These are phyloP conservation scores for Sporodiniella umbellata DNA, from an alignment of 371 early-diverging fungal species.

Conservation along the genomic window DNA sequence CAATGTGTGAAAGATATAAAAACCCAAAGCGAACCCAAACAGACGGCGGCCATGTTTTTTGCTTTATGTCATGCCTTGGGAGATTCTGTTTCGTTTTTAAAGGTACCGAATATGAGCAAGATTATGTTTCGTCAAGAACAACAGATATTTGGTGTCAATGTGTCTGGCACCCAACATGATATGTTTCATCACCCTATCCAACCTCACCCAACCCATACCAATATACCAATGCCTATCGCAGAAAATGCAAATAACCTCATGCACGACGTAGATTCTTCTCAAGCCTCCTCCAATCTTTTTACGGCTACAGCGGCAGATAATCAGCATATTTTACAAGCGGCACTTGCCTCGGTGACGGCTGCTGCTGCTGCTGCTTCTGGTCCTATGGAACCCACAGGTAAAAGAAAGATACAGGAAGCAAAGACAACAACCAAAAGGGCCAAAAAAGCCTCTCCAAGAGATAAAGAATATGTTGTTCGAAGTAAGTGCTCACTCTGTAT, in stretches of 20 bases:
- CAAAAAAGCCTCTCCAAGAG: conserved; percentile 38
- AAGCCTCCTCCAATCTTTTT: conserved; percentile 16
- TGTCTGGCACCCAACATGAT: conserved; percentile 44
- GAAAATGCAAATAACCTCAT: conserved; percentile 4
- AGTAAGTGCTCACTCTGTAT: no score
- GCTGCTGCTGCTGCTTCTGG: conserved; percentile 6
- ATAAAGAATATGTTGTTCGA: conserved; percentile 43
- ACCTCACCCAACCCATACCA: neutral
- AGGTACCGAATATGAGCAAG: conserved; percentile 44
- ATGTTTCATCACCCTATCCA: conserved; percentile 6
- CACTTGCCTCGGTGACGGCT: conserved; percentile 35
- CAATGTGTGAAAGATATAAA: conserved; percentile 52
- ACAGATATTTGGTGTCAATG: conserved; percentile 44
- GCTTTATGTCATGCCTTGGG: conserved; percentile 48
- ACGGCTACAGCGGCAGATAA: conserved; percentile 26
- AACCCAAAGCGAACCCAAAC: conserved; percentile 38
- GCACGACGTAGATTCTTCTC: conserved; percentile 19
- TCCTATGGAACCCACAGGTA: conserved; percentile 2
- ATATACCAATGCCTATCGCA: conserved; percentile 2
- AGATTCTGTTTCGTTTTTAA: conserved; percentile 39
- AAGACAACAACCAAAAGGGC: conserved; percentile 24
- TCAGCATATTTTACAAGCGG: conserved; percentile 43
- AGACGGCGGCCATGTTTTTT: conserved; percentile 50
- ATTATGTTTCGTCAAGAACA: conserved; percentile 51
- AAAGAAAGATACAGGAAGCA: conserved; percentile 16